Evolutionary conservation across 1,284 basidiomycete genomes (phyloP), one percentile per base, ranked within the genome.

Genomic region (Kalmanozyma brasiliensis): DNA sequence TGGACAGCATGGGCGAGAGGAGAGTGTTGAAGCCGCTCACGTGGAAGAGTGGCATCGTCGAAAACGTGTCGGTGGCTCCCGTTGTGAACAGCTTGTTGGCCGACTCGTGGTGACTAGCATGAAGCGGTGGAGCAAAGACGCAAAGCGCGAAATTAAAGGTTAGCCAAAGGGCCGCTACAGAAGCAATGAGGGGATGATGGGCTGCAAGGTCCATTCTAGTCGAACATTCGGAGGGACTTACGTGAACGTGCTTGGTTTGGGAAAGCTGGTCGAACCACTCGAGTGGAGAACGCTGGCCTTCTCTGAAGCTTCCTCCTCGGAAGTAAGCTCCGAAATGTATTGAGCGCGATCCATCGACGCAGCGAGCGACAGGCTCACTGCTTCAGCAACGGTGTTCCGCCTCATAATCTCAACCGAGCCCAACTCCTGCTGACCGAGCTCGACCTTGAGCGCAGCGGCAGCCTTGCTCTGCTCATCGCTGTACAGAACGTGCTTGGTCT

Each of bases 191-290:
- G n/a, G n/a, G n/a, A n/a, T n/a, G n/a, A n/a, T n/a, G n/a, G n/a
- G n/a, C n/a, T n/a, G n/a, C n/a, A n/a, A n/a, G n/a, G n/a, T n/a
- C n/a, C n/a, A n/a, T n/a, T n/a, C n/a, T n/a, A n/a, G n/a, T n/a
- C n/a, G n/a, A n/a, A n/a, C n/a, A n/a, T n/a, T n/a, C n/a, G n/a
- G n/a, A n/a, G n/a, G n/a, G 0, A 24, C 30, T 24, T 24, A 43
- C 43, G 36, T 42, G 37, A 47, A 41, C 11, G 40, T n/a, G 36
- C 52, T 49, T 11, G 52, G 48, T 55, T 66, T 70, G 13, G 67
- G 67, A 23, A 60, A 52, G 35, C 62, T 48, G 29, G 67, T 70
- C 16, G 62, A 61, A 11, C 67, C 62, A 30, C 55, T 60, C n/a
- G 60, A 64, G 17, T 70, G 67, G 5, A 64, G 19, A 14, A 26